Evolutionary conservation across 805 yeast genomes (phyloP).

Genomic region (Sungouiella thailandica): DNA sequence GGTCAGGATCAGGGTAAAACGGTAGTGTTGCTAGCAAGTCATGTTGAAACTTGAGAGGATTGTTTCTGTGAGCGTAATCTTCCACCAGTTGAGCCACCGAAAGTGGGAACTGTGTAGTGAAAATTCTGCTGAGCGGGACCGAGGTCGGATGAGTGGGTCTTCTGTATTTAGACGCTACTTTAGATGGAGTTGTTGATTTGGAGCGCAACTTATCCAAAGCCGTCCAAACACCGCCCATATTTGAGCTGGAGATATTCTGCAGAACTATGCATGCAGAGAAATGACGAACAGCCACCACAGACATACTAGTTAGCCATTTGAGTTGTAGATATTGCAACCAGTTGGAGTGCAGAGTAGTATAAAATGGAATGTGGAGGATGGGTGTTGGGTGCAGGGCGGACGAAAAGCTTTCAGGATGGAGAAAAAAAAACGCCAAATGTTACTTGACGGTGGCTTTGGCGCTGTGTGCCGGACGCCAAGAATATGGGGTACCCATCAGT

Average conservation of each 20-base stretch:
- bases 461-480: no score
- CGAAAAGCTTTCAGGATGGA: no score
- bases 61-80: conserved; percentile 42
- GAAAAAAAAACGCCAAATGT: no score
- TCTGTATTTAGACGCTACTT: conserved; percentile 37
- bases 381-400: no score
- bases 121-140: conserved; percentile 51
- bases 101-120: conserved; percentile 56
- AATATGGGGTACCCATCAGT: no score
- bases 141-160: conserved; percentile 66
- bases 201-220: no score
- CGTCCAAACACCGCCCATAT: neutral
- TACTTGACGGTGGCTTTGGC: no score
- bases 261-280: neutral
- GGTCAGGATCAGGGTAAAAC: conserved; percentile 36
- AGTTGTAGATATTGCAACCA: no score
- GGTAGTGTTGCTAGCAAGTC: conserved; percentile 43
- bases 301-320: no score
- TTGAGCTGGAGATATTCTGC: neutral
- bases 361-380: no score
- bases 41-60: conserved; percentile 41
- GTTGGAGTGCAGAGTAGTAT: no score
- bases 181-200: no score
- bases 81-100: conserved; percentile 44
- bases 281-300: neutral